phyloP scores from a whole-genome alignment of 176 grass and related monocot species.

The Oryza australiensis region DNA sequence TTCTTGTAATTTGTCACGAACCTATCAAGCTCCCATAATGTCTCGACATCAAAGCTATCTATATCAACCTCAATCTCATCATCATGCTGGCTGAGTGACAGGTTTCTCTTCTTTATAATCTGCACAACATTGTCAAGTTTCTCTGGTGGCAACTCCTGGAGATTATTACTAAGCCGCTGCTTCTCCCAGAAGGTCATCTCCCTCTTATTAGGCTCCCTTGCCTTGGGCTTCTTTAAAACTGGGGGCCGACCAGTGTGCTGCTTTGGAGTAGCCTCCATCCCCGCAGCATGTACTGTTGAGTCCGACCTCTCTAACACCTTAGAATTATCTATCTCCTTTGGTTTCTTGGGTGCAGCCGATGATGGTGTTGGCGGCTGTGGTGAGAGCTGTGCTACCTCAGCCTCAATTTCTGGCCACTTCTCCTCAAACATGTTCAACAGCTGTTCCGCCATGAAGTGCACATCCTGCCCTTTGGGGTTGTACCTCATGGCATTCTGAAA shows the following conservation, averaged over 20 bases:
- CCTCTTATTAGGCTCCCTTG: conserved; percentile 79
- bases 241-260: conserved; percentile 46
- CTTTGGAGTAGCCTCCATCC: conserved; percentile 51
- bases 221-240: conserved; percentile 78
- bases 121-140: conserved; percentile 84
- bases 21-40: conserved; percentile 84
- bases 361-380: conserved; percentile 52
- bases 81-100: conserved; percentile 68
- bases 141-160: conserved; percentile 56
- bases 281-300: conserved; percentile 52
- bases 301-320: conserved; percentile 70
- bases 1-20: conserved; percentile 85
- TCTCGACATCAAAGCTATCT: conserved; percentile 84
- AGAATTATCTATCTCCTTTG: conserved; percentile 47
- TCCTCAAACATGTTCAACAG: conserved; percentile 65
- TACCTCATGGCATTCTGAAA: conserved; percentile 92
- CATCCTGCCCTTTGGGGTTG: conserved; percentile 74
- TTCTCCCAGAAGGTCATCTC: conserved; percentile 85
- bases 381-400: conserved; percentile 52
- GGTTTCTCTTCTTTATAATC: conserved; percentile 84
- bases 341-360: conserved; percentile 53
- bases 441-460: conserved; percentile 74
- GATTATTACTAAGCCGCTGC: conserved; percentile 53
- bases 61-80: conserved; percentile 95
- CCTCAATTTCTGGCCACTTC: conserved; percentile 62